Base-by-base conservation (phyloP, 2,329 filamentous ascomycete species). In the Fusarium pilosicola region DNA sequence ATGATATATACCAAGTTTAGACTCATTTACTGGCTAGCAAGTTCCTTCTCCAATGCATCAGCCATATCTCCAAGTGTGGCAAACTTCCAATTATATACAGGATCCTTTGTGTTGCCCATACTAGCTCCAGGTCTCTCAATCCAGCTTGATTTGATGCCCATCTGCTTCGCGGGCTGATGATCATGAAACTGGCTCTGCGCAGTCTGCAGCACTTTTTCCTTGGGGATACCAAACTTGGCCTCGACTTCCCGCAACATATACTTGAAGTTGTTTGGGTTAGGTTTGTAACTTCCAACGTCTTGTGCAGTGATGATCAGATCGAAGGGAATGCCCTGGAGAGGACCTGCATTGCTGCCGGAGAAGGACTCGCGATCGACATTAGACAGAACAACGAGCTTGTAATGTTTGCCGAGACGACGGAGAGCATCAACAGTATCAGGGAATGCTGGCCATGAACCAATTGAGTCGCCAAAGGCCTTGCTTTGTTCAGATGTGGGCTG, bases 261-360 rank as follows among this genome's bases (percentile, higher is more conserved):
- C 63, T 89, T 85, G 66, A 94, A 94, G 71, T 94, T 94, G 58
- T 83, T 82, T 36, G 84, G 76, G 73, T 90, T 86, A 0, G 93
- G 93, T 82, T 94, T 95, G 78, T 94, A 94, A 20, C 86, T 88
- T 0, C 92, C 92, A 34, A 94, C 88, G 45, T 93, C 90, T 79
- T 94, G 85, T 1, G 92, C 93, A 1, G 91, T 94, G 77, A 92
- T 87, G 42, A 93, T 82, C 7, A 87, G 84, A 74, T 92, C 90
- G 76, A 94, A 87, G 3, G 84, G 74, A 30, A 87, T 83, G 3
- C 84, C 85, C 42, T 84, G 75, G 4, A 91, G 79, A 0, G 87
- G 85, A 0, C 87, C 85, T 3, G 81, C 77, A 20, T 86, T 83
- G 5, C 82, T 85, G 20, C 62, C 59, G 0, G 80, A 75, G 74